Percentiles rank a stretch among this genome's conserved stretches.
Conservation (phyloP, 2,329 filamentous ascomycete species). For the Albophoma yamanashiensis region DNA sequence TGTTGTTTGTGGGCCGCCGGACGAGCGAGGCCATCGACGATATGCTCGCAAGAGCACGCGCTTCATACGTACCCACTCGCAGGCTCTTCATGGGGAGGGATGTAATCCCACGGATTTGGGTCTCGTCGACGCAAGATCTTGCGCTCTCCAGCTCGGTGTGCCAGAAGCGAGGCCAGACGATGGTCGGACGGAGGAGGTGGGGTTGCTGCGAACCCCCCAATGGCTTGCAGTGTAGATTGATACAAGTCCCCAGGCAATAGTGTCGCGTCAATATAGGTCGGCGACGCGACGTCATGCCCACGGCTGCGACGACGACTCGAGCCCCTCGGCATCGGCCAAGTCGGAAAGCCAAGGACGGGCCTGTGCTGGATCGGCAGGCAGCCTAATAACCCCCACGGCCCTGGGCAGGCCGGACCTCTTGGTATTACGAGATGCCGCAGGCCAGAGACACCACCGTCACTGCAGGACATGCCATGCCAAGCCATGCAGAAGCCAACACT, state of each 20-base stretch:
- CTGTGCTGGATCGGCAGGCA: background rate
- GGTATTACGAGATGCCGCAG: constrained; percentile 4
- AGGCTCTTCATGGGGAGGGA: background rate
- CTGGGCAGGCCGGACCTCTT: background rate
- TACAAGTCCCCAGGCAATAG: background rate
- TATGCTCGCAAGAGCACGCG: background rate
- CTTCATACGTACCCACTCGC: background rate
- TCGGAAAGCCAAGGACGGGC: background rate
- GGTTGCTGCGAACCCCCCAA: background rate
- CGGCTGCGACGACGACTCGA: background rate
- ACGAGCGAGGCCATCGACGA: background rate
- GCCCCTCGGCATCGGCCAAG: background rate
- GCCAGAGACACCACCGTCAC: background rate
- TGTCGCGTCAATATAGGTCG: background rate
- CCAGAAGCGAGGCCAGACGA: background rate
- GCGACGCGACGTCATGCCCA: background rate
- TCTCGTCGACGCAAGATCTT: background rate
- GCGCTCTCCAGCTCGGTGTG: background rate
- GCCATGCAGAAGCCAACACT: background rate
- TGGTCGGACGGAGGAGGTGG: background rate
- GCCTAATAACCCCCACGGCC: background rate
- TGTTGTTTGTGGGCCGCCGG: background rate
- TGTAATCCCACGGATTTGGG: background rate
- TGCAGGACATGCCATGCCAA: background rate
- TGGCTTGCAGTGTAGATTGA: background rate